These are phyloP conservation scores for Eucalyptus polybractea DNA, from an alignment of 345 rosid genomes.

Conservation along the genomic window DNA sequence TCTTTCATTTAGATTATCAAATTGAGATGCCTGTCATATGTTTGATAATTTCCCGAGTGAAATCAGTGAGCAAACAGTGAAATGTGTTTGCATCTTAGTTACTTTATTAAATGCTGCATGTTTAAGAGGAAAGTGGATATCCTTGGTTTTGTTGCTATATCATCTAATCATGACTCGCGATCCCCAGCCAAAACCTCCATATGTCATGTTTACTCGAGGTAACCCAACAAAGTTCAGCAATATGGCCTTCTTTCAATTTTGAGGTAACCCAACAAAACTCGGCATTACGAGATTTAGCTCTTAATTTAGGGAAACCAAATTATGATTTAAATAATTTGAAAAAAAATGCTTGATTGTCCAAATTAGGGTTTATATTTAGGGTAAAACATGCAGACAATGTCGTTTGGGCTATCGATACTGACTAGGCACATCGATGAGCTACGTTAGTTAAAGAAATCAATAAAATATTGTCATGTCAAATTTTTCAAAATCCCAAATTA, in stretches of 20 bases:
- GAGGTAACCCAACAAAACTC: conserved; percentile 66
- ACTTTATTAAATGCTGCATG: neutral
- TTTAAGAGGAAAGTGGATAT: neutral
- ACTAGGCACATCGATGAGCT: rapidly evolving
- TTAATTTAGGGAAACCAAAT: neutral
- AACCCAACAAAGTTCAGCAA: too few species aligned
- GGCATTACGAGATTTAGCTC: conserved; percentile 1
- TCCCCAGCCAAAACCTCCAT: neutral
- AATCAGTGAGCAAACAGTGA: neutral
- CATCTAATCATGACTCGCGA: neutral
- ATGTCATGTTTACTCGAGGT: neutral
- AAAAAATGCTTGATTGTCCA: neutral
- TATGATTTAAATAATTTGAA: neutral
- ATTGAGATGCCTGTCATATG: neutral
- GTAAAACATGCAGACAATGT: neutral
- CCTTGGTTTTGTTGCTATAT: neutral
- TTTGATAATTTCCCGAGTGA: neutral
- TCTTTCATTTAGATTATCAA: neutral
- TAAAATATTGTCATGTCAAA: neutral
- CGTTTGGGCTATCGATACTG: neutral
- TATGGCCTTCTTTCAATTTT: neutral
- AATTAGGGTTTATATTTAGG: neutral
- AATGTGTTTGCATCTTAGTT: neutral
- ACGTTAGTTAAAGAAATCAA: neutral
- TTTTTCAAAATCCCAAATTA: neutral